A percentile compares a stretch with the other conserved stretches of the same genome.
These are phyloP conservation scores for Hibiscus tridactylites DNA, from an alignment of 345 rosid genomes.

Conservation along the genomic window DNA sequence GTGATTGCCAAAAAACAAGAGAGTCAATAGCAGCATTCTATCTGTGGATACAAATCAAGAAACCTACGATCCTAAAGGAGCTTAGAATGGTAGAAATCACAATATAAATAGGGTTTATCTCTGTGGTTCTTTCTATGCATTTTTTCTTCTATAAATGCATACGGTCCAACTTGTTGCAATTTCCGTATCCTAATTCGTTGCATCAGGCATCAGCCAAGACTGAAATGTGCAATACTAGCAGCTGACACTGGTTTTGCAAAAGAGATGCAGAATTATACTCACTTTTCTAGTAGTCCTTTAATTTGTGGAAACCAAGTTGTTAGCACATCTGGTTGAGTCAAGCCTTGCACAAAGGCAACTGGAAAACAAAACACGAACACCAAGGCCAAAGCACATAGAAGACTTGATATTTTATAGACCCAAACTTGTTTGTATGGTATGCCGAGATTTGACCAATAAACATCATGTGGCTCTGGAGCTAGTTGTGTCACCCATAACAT, in stretches of 20 bases:
- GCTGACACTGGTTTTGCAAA: neutral
- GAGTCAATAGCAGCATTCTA: neutral
- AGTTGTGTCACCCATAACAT: conserved; percentile 87
- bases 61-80: neutral
- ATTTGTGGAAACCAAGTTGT: conserved; percentile 56
- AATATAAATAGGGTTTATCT: neutral
- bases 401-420: conserved; percentile 62
- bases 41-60: neutral
- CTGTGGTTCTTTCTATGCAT: neutral
- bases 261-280: conserved; percentile 26
- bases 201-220: conserved; percentile 7
- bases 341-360: conserved; percentile 69
- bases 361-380: conserved; percentile 75
- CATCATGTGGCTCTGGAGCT: conserved; percentile 94
- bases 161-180: neutral
- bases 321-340: conserved; percentile 60
- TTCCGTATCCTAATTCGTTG: neutral
- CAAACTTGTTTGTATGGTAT: conserved; percentile 81
- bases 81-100: neutral
- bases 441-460: conserved; percentile 79
- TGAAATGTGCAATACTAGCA: neutral
- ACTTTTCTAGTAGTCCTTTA: conserved; percentile 44
- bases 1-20: neutral
- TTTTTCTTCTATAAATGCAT: too few species aligned
- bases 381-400: conserved; percentile 56